Evolutionary conservation across 2,329 filamentous ascomycete species (phyloP).

Genomic region (Botrytis squamosa): DNA sequence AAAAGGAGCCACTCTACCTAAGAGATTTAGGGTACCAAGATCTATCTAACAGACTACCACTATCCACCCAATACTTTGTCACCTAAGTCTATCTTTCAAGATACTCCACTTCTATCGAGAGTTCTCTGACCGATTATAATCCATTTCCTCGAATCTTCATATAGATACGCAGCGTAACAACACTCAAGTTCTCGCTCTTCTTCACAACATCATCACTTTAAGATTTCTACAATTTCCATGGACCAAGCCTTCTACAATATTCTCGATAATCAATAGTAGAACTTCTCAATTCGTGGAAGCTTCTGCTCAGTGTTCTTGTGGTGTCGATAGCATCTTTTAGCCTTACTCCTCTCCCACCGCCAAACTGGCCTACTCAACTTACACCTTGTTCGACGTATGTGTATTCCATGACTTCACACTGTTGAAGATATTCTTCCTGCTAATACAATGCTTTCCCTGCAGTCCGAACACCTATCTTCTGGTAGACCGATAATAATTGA

Average conservation of each 20-base stretch:
- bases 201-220: background rate
- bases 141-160: slow-evolving; percentile 6
- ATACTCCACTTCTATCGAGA: slow-evolving; percentile 1
- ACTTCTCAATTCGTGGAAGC: slow-evolving; percentile 2
- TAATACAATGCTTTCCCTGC: slow-evolving; percentile 25
- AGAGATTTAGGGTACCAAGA: slow-evolving; percentile 11
- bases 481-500: slow-evolving; percentile 39
- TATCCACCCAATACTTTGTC: slow-evolving; percentile 15
- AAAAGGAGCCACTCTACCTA: slow-evolving; percentile 1
- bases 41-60: slow-evolving; percentile 11
- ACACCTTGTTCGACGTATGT: slow-evolving; percentile 39
- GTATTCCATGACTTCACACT: background rate
- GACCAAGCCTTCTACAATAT: slow-evolving; percentile 11
- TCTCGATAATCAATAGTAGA: slow-evolving; percentile 14
- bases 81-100: slow-evolving; percentile 4
- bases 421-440: slow-evolving; percentile 20
- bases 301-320: background rate
- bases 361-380: slow-evolving; percentile 41
- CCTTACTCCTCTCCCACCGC: slow-evolving; percentile 29
- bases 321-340: slow-evolving; percentile 12
- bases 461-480: slow-evolving; percentile 36
- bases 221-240: slow-evolving; percentile 23
- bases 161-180: slow-evolving; percentile 8
- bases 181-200: background rate
- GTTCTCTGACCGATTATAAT: slow-evolving; percentile 4